Evolutionary conservation across 495 filamentous ascomycete species (phyloP).

Genomic region (Aeminium ludgeri): DNA sequence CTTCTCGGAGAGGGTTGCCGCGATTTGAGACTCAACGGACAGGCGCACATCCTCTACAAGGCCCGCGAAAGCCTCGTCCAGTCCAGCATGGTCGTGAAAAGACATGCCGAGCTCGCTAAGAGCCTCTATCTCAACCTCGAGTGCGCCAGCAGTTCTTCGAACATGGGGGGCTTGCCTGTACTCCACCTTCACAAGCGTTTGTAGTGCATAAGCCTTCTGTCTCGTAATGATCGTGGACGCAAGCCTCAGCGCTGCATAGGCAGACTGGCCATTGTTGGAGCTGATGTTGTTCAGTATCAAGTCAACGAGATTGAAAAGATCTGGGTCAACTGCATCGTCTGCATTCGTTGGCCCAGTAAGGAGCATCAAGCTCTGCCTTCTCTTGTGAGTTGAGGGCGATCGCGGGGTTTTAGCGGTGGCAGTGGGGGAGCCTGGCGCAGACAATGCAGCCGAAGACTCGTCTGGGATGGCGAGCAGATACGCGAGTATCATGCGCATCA

Average conservation of each 20-base stretch:
- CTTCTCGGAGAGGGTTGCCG: background rate
- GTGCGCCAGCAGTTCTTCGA: slow-evolving; percentile 52
- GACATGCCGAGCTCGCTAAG: slow-evolving; percentile 54
- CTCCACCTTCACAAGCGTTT: slow-evolving; percentile 43
- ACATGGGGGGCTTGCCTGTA: slow-evolving; percentile 24
- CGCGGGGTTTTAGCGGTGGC: slow-evolving; percentile 27
- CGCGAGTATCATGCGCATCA: slow-evolving; percentile 82
- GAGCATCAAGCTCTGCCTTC: slow-evolving; percentile 75
- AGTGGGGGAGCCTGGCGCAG: slow-evolving; percentile 18
- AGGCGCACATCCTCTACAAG: slow-evolving; percentile 49
- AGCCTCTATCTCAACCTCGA: slow-evolving; percentile 62
- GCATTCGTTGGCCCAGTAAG: slow-evolving; percentile 58
- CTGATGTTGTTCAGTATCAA: slow-evolving; percentile 71
- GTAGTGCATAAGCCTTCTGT: slow-evolving; percentile 71
- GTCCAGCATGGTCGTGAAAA: slow-evolving; percentile 51
- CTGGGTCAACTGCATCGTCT: slow-evolving; percentile 56
- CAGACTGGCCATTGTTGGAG: slow-evolving; percentile 73
- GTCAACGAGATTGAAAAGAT: slow-evolving; percentile 84
- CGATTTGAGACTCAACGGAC: slow-evolving; percentile 40
- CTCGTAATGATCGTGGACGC: slow-evolving; percentile 67
- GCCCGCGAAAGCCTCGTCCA: slow-evolving; percentile 62
- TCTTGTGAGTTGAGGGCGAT: slow-evolving; percentile 44
- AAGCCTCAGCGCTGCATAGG: slow-evolving; percentile 72
- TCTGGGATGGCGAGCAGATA: slow-evolving; percentile 48
- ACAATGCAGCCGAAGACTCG: slow-evolving; percentile 36